phyloP scores from a whole-genome alignment of 1,139 yeast species.

The Taphrina wiesneri region DNA sequence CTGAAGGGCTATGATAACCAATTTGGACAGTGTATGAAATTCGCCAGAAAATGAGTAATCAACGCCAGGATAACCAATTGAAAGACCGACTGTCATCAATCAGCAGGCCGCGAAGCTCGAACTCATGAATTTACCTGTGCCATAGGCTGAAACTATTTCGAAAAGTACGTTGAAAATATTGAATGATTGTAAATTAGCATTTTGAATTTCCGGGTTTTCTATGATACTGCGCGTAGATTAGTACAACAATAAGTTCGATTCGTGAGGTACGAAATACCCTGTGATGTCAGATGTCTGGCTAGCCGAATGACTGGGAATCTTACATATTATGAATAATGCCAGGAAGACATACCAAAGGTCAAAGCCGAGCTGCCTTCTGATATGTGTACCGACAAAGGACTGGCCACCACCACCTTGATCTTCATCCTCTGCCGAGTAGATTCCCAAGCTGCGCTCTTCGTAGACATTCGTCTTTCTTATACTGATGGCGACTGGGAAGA shows the following conservation, averaged over 20 bases:
- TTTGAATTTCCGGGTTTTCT: conserved; percentile 20
- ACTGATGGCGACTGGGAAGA: conserved; percentile 90
- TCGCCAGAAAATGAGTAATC: conserved; percentile 71
- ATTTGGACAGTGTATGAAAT: conserved; percentile 71
- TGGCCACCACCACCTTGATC: conserved; percentile 19
- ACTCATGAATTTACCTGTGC: conserved; percentile 46
- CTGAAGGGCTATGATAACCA: conserved; percentile 84
- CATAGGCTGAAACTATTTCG: conserved; percentile 87
- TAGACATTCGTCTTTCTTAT: conserved; percentile 95
- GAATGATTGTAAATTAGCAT: conserved; percentile 50
- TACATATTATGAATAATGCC: conserved; percentile 69
- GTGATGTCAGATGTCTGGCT: not conserved
- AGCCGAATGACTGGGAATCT: not conserved
- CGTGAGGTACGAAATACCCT: conserved; percentile 62
- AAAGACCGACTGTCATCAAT: conserved; percentile 34
- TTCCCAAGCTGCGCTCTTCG: conserved; percentile 92
- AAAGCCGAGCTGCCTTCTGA: conserved; percentile 85
- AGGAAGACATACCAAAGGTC: conserved; percentile 92
- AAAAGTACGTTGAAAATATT: conserved; percentile 72
- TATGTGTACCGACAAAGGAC: conserved; percentile 80
- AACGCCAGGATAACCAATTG: conserved; percentile 55
- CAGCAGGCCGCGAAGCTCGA: conserved; percentile 63
- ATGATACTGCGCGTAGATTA: conserved; percentile 42
- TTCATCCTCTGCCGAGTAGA: conserved; percentile 55
- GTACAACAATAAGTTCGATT: conserved; percentile 54